These are phyloP conservation scores for Colletotrichum lentis DNA, from an alignment of 2,329 filamentous ascomycete genomes.

Conservation along the genomic window DNA sequence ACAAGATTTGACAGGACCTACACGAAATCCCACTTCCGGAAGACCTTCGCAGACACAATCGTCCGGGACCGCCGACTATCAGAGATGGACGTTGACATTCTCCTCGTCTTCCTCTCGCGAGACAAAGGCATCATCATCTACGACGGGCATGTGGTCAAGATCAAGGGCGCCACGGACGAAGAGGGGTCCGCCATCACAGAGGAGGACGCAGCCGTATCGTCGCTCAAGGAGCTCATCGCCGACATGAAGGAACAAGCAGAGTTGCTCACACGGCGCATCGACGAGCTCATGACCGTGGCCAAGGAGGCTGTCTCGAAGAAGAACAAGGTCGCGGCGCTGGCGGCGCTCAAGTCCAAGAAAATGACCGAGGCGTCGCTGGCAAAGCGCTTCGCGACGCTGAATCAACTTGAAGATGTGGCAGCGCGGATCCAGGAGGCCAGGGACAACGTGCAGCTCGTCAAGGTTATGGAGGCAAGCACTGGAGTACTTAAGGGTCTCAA, in stretches of 20 bases:
- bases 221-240: slow-evolving; percentile 79
- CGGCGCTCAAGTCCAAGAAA: slow-evolving; percentile 84
- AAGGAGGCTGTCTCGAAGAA: slow-evolving; percentile 75
- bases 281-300: slow-evolving; percentile 70
- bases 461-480: slow-evolving; percentile 81
- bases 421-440: slow-evolving; percentile 84
- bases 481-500: slow-evolving; percentile 78
- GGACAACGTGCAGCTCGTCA: slow-evolving; percentile 83
- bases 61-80: slow-evolving; percentile 61
- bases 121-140: slow-evolving; percentile 68
- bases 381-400: slow-evolving; percentile 75
- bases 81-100: slow-evolving; percentile 70
- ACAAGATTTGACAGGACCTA: slow-evolving; percentile 72
- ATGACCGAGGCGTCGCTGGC: slow-evolving; percentile 77
- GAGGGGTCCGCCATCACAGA: slow-evolving; percentile 67
- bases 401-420: slow-evolving; percentile 84
- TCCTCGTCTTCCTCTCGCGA: slow-evolving; percentile 74
- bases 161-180: slow-evolving; percentile 60
- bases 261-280: slow-evolving; percentile 71
- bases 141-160: slow-evolving; percentile 76
- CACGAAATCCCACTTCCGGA: slow-evolving; percentile 70
- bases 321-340: slow-evolving; percentile 77
- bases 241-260: slow-evolving; percentile 77
- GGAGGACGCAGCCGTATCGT: slow-evolving; percentile 84
- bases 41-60: slow-evolving; percentile 63